Conservation (phyloP, 176 grass and related monocot species). For the Oryza officinalis region DNA sequence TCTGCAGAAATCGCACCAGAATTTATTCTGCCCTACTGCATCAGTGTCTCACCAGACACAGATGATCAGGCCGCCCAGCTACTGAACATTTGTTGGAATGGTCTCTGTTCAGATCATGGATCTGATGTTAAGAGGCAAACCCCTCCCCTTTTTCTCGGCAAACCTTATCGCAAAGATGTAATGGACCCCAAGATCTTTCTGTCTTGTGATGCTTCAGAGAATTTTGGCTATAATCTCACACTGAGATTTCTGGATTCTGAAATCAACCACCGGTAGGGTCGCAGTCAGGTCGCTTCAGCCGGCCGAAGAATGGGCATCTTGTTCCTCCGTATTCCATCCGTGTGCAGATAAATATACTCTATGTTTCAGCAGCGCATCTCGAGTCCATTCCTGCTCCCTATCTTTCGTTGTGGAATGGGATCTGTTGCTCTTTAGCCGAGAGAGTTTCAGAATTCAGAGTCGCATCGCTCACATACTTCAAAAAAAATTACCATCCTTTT, state of each 20-base stretch:
- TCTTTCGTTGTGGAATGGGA: neutral
- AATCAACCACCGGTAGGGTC: neutral
- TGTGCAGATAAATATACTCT: neutral
- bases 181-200: neutral
- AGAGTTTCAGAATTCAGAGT: neutral
- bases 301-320: constrained; percentile 34
- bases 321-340: neutral
- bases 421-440: neutral
- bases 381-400: constrained; percentile 7
- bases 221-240: neutral
- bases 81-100: neutral
- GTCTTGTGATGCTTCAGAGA: neutral
- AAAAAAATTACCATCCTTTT: neutral
- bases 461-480: neutral
- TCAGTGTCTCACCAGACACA: neutral
- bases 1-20: neutral
- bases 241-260: neutral
- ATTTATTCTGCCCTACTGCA: neutral
- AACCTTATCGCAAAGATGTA: neutral
- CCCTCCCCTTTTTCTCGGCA: neutral
- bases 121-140: neutral
- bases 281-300: neutral
- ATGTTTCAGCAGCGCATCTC: neutral
- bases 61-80: neutral
- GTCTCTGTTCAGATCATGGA: neutral